Percentiles rank a stretch among this genome's conserved stretches.
Evolutionary conservation across 345 rosid genomes (phyloP).

Genomic region (Arabidopsis suecica): DNA sequence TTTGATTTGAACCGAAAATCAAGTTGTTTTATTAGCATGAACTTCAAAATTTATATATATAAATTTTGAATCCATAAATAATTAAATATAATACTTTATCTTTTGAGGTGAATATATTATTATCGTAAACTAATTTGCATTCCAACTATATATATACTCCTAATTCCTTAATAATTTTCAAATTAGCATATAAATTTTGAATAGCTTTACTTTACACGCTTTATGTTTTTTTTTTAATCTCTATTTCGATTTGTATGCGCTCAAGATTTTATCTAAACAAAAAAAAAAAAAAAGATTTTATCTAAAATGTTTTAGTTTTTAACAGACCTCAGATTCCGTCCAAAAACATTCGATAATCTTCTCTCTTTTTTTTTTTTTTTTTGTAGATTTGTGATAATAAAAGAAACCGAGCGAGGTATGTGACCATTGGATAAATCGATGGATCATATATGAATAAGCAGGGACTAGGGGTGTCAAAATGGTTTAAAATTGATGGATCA

Average conservation of each 20-base stretch:
- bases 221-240: too few species aligned
- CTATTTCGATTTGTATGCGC: neutral
- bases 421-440: conserved; percentile 9
- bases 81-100: neutral
- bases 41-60: neutral
- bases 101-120: neutral
- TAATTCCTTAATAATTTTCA: neutral
- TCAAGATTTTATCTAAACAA: neutral
- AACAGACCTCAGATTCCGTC: conserved; percentile 17
- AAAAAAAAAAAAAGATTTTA: too few species aligned
- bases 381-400: conserved; percentile 16
- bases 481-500: too few species aligned
- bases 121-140: neutral
- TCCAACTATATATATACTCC: neutral
- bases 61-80: too few species aligned
- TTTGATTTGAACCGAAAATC: neutral
- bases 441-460: neutral
- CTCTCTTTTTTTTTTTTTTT: neutral
- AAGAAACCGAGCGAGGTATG: neutral
- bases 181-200: neutral
- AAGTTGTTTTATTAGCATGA: neutral
- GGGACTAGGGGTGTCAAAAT: too few species aligned
- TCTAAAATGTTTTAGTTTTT: neutral
- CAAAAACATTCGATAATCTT: neutral
- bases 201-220: neutral